These are phyloP conservation scores for Ophiostoma perfectum DNA, from an alignment of 2,329 filamentous ascomycete species.

Conservation along the genomic window DNA sequence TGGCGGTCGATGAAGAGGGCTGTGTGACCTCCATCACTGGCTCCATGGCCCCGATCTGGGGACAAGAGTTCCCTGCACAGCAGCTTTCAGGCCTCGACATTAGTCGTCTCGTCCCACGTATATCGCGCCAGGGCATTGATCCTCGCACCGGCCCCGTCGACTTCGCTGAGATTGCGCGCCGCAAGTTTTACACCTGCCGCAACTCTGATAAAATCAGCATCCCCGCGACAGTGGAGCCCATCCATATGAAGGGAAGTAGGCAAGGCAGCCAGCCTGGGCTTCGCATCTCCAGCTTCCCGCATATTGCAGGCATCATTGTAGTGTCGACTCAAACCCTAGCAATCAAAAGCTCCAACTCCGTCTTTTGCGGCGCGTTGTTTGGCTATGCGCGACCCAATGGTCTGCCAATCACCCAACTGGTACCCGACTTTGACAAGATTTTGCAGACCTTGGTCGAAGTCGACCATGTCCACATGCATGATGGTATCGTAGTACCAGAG, in stretches of 20 bases:
- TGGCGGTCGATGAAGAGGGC: slow-evolving; percentile 73
- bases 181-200: slow-evolving; percentile 78
- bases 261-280: slow-evolving; percentile 56
- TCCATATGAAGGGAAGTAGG: slow-evolving; percentile 6
- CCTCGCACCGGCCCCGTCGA: slow-evolving; percentile 68
- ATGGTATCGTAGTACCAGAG: slow-evolving; percentile 95
- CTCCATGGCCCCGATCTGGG: slow-evolving; percentile 83
- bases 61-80: slow-evolving; percentile 61
- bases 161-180: slow-evolving; percentile 65
- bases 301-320: slow-evolving; percentile 95
- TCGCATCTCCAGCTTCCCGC: slow-evolving; percentile 86
- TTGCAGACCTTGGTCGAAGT: slow-evolving; percentile 77
- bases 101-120: slow-evolving; percentile 69
- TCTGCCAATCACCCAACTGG: slow-evolving; percentile 68
- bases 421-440: slow-evolving; percentile 82
- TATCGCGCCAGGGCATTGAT: slow-evolving; percentile 70
- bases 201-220: slow-evolving; percentile 74
- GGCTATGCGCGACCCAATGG: slow-evolving; percentile 81
- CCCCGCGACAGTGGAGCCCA: slow-evolving; percentile 69
- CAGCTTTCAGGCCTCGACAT: slow-evolving; percentile 66
- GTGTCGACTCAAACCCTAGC: slow-evolving; percentile 71
- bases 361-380: slow-evolving; percentile 88
- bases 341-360: slow-evolving; percentile 89
- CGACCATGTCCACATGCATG: slow-evolving; percentile 73
- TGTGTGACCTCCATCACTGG: slow-evolving; percentile 64